A percentile compares a stretch with the other conserved stretches of the same genome.
phyloP scores from a whole-genome alignment of 2,329 filamentous ascomycete genomes.

The Incumbomyces delicatus region DNA sequence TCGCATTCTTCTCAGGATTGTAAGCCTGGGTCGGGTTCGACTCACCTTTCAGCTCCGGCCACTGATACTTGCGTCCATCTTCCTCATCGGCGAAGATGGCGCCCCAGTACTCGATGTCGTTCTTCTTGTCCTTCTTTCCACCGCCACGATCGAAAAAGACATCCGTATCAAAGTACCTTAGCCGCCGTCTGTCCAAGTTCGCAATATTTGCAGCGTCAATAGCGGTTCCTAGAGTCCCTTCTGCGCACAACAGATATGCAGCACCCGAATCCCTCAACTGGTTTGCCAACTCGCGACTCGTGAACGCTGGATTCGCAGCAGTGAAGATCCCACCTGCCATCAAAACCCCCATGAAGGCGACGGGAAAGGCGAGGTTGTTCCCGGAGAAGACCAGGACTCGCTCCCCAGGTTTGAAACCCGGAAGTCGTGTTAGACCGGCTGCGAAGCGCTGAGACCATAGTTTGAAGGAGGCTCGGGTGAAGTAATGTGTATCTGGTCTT shows the following conservation, averaged over 20 bases:
- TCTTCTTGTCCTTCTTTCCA: not conserved
- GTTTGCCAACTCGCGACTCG: conserved; percentile 59
- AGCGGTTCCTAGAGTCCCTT: conserved; percentile 14
- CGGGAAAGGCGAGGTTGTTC: conserved; percentile 60
- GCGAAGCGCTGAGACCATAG: conserved; percentile 59
- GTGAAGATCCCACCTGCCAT: conserved; percentile 67
- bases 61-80: conserved; percentile 17
- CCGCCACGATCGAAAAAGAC: conserved; percentile 10
- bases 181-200: conserved; percentile 13
- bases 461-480: conserved; percentile 53
- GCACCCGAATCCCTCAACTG: conserved; percentile 61
- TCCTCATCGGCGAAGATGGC: conserved; percentile 13
- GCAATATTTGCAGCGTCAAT: conserved; percentile 17
- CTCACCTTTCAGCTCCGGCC: conserved; percentile 20
- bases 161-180: conserved; percentile 18
- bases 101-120: conserved; percentile 16
- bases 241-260: conserved; percentile 49
- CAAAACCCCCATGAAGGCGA: conserved; percentile 56
- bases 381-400: conserved; percentile 61
- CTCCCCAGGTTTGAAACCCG: conserved; percentile 51
- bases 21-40: conserved; percentile 16
- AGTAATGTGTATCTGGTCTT: conserved; percentile 50
- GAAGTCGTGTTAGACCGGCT: conserved; percentile 50
- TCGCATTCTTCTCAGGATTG: no score
- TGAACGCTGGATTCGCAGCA: conserved; percentile 58